Base-by-base conservation (phyloP, 1,284 basidiomycete genomes). In the Rugosomyces carneus region DNA sequence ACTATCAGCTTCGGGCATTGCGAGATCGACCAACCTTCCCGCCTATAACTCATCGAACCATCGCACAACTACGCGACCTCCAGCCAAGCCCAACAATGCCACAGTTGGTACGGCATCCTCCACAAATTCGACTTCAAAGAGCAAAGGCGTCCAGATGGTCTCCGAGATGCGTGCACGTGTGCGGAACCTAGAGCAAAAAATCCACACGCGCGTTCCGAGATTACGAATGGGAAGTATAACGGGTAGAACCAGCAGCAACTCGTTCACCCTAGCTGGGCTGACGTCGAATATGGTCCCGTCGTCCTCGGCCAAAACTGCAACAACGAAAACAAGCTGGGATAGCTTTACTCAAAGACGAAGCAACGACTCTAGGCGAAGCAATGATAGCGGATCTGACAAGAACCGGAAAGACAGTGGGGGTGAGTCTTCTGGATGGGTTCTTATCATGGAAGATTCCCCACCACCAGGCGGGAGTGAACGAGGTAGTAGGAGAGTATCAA, bases 71-170 rank as follows among this genome's bases (percentile, higher is more conserved):
- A 61, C 70, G 40, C 73, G 76, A 2, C 67, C 74, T 18, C 58
- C 70, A 11, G 61, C 69, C 10, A 62, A 61, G 36, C 73, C 74
- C n/a, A 71, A 71, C 40, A 52, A 67, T 44, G 65, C 71, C 15
- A 61, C 68, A 24, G 63, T 68, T 20, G 68, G 68, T 49, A 69
- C 71, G 8, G 66, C 67, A 16, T 69, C 68, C n/a, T 70, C 71
- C 5, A 61, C 69, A 29, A 61, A 61, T 47, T 72, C 73, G 6
- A 61, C 75, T 8, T 75, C 84, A 7, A 84, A 73, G 67, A 88
- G 75, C 59, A 85, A 80, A 61, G 87, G 87, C 23, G 86, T 89
- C 8, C 87, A 90, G 57, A 90, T 91, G 89, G 86, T 90, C 1
- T 84, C 85, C 21, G 89, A 90, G 59, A 88, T 90, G 84, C 78